These are phyloP conservation scores for Houttuynia cordata DNA, from an alignment of 164 flowering plant species.

Conservation along the genomic window DNA sequence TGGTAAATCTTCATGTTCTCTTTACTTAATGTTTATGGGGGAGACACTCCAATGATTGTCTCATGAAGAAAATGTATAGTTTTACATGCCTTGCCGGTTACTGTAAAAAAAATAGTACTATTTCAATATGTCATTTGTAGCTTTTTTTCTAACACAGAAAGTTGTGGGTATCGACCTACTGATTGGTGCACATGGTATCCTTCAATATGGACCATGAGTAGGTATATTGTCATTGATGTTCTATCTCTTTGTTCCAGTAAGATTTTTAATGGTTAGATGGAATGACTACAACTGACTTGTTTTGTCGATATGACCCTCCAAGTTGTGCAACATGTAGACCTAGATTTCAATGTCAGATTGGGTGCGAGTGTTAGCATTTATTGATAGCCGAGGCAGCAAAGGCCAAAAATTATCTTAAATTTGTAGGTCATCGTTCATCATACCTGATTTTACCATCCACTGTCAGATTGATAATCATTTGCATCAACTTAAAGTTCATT, in stretches of 20 bases:
- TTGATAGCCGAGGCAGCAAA: background rate
- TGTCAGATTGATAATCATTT: too few relatives aligned
- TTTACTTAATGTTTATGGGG: background rate
- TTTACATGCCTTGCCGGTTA: background rate
- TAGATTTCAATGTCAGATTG: background rate
- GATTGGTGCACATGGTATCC: background rate
- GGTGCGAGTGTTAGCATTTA: too few relatives aligned
- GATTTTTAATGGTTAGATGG: background rate
- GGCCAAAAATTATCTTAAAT: too few relatives aligned
- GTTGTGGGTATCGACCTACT: background rate
- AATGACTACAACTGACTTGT: too few relatives aligned
- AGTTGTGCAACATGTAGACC: background rate
- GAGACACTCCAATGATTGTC: background rate
- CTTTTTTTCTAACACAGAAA: background rate
- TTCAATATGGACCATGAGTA: background rate
- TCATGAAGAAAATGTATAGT: too few relatives aligned
- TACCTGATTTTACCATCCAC: too few relatives aligned
- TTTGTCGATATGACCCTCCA: too few relatives aligned
- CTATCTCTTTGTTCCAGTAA: background rate
- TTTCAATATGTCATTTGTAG: too few relatives aligned
- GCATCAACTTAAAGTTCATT: too few relatives aligned
- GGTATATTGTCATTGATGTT: background rate
- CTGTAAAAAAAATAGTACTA: too few relatives aligned
- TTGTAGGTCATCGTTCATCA: too few relatives aligned
- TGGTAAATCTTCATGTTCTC: conserved; percentile 1